Evolutionary conservation across 2,329 filamentous ascomycete genomes (phyloP), one percentile per base, ranked within the genome.

Genomic region (Epichloe typhina): DNA sequence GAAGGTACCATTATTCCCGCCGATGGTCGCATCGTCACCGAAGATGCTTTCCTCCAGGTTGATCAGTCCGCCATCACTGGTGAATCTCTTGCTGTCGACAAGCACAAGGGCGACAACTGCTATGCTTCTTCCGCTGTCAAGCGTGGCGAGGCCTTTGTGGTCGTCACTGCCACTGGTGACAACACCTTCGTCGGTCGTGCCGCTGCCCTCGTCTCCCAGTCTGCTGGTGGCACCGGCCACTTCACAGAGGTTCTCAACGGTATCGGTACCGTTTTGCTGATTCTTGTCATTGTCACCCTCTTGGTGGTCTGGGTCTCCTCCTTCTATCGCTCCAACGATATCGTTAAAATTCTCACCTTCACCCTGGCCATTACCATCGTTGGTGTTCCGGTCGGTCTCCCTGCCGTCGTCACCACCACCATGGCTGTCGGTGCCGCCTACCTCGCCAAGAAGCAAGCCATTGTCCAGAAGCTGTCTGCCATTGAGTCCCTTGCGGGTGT

Each of bases 341-440:
- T 93, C 56, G 82, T 90, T 55, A 69, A 71, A 5, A 94, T 95
- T 53, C 81, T 95, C 46, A 77, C 86, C 57, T 93, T 88, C 72
- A 93, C 88, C 50, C 77, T 95, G 43, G 88, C 86, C 58, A 90
- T 95, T 61, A 93, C 87, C 61, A 91, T 95, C 57, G 86, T 94
- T 55, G 88, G 88, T 78, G 88, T 95, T 26, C 88, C 88, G 50
- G 88, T 95, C 70, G 88, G 88, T 83, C 86, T 95, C 57, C 88
- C 88, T 54, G 88, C 87, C 60, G 88, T 95, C 72, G 88, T 94
- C 54, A 95, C 89, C 61, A 95, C 88, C 60, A 95, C 88, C 65
- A 93, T 95, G 88, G 88, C 88, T 66, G 88, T 95, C 66, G 88
- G 88, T 73, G 88, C 88, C 57, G 86, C 88, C 56, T 93, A 93